phyloP scores from a whole-genome alignment of 1,139 yeast species.

The Debaryomycetaceae sp. region DNA sequence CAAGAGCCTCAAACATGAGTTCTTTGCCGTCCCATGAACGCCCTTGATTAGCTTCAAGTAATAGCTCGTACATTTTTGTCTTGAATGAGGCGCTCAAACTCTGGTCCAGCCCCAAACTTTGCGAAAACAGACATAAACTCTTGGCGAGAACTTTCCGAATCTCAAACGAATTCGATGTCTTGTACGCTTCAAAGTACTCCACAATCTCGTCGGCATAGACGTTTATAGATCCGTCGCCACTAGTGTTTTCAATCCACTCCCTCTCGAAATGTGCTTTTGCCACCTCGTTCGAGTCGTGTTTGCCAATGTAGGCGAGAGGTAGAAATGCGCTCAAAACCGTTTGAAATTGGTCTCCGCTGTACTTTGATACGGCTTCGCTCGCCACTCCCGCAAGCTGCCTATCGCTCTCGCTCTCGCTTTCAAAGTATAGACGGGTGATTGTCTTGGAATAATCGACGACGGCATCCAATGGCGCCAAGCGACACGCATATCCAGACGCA shows the following conservation, averaged over 20 bases:
- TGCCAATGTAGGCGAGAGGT: slow-evolving; percentile 74
- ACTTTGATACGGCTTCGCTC: slow-evolving; percentile 56
- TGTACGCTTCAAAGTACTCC: slow-evolving; percentile 34
- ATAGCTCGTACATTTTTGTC: slow-evolving; percentile 36
- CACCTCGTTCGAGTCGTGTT: slow-evolving; percentile 46
- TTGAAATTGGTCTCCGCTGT: slow-evolving; percentile 62
- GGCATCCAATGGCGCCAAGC: slow-evolving; percentile 46
- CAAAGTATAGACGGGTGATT: slow-evolving; percentile 52
- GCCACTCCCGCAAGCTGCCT: slow-evolving; percentile 52
- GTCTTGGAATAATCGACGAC: slow-evolving; percentile 44
- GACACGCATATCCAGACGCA: slow-evolving; percentile 70
- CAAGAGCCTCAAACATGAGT: slow-evolving; percentile 57
- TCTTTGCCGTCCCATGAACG: slow-evolving; percentile 90
- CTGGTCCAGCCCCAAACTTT: slow-evolving; percentile 24
- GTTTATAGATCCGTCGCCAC: slow-evolving; percentile 60
- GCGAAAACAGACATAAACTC: slow-evolving; percentile 55
- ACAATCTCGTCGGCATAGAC: slow-evolving; percentile 68
- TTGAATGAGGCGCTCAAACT: slow-evolving; percentile 16
- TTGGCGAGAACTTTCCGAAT: slow-evolving; percentile 65
- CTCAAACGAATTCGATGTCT: slow-evolving; percentile 50
- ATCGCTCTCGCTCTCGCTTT: slow-evolving; percentile 36
- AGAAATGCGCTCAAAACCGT: slow-evolving; percentile 53
- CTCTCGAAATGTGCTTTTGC: slow-evolving; percentile 42
- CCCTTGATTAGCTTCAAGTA: slow-evolving; percentile 60
- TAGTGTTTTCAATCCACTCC: slow-evolving; percentile 76